Evolutionary conservation across 306 rosid genomes (phyloP).

Genomic region (Prunus dulcis): DNA sequence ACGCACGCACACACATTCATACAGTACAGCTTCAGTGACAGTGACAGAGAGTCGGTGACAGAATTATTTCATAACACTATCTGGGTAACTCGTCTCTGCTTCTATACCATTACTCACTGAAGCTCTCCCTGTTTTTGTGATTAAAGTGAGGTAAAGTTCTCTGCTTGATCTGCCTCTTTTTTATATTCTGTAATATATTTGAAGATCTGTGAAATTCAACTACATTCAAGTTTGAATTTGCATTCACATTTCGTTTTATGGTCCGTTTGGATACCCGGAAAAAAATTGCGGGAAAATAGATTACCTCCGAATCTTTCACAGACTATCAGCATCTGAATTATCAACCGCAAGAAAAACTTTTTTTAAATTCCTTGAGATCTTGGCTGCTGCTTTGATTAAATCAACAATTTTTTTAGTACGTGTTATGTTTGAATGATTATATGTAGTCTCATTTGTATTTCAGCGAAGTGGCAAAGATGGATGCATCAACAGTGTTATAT

Average conservation of each 20-base stretch:
- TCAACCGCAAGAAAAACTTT: no score
- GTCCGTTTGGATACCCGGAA: not conserved
- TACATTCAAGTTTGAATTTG: not conserved
- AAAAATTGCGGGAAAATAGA: not conserved
- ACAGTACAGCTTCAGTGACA: not conserved
- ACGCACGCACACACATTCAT: not conserved
- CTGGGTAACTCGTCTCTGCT: not conserved
- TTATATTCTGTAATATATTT: not conserved
- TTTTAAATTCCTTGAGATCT: no score
- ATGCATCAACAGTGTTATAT: conserved; percentile 29
- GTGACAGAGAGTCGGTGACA: not conserved
- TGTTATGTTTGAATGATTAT: not conserved
- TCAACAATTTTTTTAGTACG: not conserved
- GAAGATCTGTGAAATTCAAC: not conserved
- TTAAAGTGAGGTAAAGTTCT: not conserved
- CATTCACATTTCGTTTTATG: not conserved
- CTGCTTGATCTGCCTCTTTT: not conserved
- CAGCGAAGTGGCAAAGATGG: conserved; percentile 33
- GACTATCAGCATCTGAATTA: not conserved
- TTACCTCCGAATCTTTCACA: not conserved
- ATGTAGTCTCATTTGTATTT: not conserved
- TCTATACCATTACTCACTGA: not conserved
- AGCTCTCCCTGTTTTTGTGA: not conserved
- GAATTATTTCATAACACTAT: not conserved
- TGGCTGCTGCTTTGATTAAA: not conserved